Conservation (phyloP, 768 basidiomycete species). For the Lyophyllum semitale region DNA sequence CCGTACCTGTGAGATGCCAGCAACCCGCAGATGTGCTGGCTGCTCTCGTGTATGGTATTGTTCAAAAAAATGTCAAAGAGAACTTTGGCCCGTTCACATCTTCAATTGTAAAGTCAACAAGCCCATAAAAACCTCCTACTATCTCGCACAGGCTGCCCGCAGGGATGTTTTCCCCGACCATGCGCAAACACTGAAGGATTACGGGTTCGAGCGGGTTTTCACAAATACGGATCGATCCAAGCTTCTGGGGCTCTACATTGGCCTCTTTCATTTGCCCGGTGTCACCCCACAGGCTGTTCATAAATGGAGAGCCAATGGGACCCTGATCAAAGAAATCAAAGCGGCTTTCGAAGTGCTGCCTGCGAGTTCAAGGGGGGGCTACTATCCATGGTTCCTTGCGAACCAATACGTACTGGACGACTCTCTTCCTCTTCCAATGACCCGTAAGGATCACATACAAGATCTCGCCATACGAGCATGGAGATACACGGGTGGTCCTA, state of each 20-base stretch:
- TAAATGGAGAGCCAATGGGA: constrained; percentile 32
- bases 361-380: constrained; percentile 20
- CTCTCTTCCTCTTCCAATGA: background rate
- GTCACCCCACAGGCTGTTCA: constrained; percentile 29
- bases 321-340: constrained; percentile 34
- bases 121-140: constrained; percentile 31
- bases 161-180: constrained; percentile 28
- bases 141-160: constrained; percentile 29
- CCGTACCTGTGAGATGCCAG: constrained; percentile 5
- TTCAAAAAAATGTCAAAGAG: constrained; percentile 28
- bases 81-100: constrained; percentile 31
- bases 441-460: background rate
- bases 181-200: constrained; percentile 32
- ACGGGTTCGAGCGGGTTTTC: constrained; percentile 31
- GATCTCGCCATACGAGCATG: constrained; percentile 12
- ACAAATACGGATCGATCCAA: constrained; percentile 12
- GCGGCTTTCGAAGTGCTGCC: constrained; percentile 26
- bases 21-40: constrained; percentile 18
- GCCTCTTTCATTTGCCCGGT: constrained; percentile 21
- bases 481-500: constrained; percentile 14
- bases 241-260: constrained; percentile 33
- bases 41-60: constrained; percentile 35
- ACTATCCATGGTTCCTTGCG: constrained; percentile 37
- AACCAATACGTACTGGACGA: constrained; percentile 31
- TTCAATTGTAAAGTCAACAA: constrained; percentile 29